A percentile compares a stretch with the other conserved stretches of the same genome.
phyloP scores from a whole-genome alignment of 192 early-diverging fungal genomes.

The Coemansia sp. region DNA sequence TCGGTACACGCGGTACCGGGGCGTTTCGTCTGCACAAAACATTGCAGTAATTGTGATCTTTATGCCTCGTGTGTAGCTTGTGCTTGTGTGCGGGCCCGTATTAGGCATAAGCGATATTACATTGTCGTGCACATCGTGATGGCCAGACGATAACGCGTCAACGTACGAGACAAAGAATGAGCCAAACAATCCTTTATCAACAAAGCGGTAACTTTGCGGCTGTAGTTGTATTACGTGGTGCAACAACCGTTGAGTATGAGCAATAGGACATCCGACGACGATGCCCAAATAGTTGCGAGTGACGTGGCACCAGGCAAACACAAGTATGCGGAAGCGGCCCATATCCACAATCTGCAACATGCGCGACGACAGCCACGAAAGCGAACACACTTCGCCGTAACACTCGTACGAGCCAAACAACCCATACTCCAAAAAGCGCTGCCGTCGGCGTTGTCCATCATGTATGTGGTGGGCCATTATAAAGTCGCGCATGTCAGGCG shows the following conservation, averaged over 20 bases:
- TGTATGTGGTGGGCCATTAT: conserved; percentile 48
- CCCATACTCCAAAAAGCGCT: conserved; percentile 21
- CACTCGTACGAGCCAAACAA: conserved; percentile 50
- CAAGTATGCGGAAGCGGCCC: conserved; percentile 24
- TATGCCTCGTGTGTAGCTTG: conserved; percentile 30
- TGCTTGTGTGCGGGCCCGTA: conserved; percentile 23
- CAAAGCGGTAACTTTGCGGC: conserved; percentile 31
- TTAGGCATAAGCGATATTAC: conserved; percentile 47
- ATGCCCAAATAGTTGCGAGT: conserved; percentile 44
- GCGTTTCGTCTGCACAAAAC: conserved; percentile 47
- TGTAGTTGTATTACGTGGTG: conserved; percentile 52
- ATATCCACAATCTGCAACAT: conserved; percentile 46
- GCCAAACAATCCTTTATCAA: conserved; percentile 45
- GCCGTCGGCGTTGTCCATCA: conserved; percentile 42
- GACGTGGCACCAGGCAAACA: conserved; percentile 46
- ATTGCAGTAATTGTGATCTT: conserved; percentile 40
- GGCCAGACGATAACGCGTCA: conserved; percentile 22
- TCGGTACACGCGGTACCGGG: conserved; percentile 29
- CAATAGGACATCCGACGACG: conserved; percentile 26
- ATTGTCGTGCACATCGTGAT: conserved; percentile 20
- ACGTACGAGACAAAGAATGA: conserved; percentile 35
- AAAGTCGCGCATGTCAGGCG: conserved; percentile 43
- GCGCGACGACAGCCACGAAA: conserved; percentile 41
- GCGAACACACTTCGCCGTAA: conserved; percentile 45
- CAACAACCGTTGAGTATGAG: conserved; percentile 6